These are phyloP conservation scores for Colletotrichum orbiculare DNA, from an alignment of 2,329 filamentous ascomycete genomes.

Conservation along the genomic window DNA sequence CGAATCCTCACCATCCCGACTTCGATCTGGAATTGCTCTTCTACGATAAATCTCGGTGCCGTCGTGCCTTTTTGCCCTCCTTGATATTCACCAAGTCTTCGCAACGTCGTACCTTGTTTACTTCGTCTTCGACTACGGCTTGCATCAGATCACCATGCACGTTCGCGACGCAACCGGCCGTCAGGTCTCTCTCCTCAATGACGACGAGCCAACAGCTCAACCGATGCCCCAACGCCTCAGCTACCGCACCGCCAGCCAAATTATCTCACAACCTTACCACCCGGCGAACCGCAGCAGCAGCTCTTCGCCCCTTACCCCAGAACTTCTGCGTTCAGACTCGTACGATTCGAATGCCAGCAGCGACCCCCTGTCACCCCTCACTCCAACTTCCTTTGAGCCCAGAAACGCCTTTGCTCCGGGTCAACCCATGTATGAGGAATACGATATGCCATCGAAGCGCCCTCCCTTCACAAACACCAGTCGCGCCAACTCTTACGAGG, in stretches of 20 bases:
- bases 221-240: conserved; percentile 38
- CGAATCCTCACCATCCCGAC: not conserved
- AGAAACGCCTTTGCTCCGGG: conserved; percentile 45
- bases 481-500: conserved; percentile 63
- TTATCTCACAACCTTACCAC: conserved; percentile 47
- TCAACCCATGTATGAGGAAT: conserved; percentile 41
- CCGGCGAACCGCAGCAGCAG: conserved; percentile 52
- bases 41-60: too few relatives aligned
- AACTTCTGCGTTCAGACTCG: conserved; percentile 69
- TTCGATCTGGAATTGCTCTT: not conserved
- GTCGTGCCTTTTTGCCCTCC: too few relatives aligned
- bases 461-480: conserved; percentile 56
- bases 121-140: not conserved
- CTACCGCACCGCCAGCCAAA: conserved; percentile 50
- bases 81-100: not conserved
- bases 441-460: conserved; percentile 50
- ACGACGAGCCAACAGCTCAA: conserved; percentile 53
- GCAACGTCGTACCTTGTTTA: not conserved
- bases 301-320: conserved; percentile 63
- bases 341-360: conserved; percentile 69
- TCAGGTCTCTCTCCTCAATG: conserved; percentile 68
- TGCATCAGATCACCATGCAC: conserved; percentile 55
- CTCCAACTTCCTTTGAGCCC: conserved; percentile 61
- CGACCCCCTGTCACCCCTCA: conserved; percentile 66
- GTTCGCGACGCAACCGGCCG: conserved; percentile 67